phyloP scores from a whole-genome alignment of 768 basidiomycete species.

The button mushroom (Agaricus bisporus) region DNA sequence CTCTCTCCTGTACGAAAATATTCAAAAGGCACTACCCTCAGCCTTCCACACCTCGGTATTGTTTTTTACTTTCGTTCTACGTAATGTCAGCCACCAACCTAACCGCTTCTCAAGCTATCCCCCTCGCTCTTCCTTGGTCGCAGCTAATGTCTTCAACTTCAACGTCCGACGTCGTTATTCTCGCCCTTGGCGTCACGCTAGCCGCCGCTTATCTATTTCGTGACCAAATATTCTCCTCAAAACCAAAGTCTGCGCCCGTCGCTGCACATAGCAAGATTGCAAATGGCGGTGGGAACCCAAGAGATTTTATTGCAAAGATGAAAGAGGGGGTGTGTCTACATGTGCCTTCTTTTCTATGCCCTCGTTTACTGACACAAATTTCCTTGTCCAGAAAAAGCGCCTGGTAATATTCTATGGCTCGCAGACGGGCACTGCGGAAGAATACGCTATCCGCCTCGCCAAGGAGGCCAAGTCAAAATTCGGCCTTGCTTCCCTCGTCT shows the following conservation, averaged over 20 bases:
- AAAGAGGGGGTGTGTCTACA: slow-evolving; percentile 70
- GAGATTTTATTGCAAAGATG: slow-evolving; percentile 94
- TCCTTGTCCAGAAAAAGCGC: slow-evolving; percentile 76
- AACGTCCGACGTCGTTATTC: slow-evolving; percentile 66
- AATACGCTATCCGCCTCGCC: slow-evolving; percentile 94
- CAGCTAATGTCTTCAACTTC: slow-evolving; percentile 51
- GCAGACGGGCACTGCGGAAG: slow-evolving; percentile 97
- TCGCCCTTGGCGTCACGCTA: slow-evolving; percentile 67
- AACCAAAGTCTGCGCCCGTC: slow-evolving; percentile 49
- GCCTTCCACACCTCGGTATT: slow-evolving; percentile 11
- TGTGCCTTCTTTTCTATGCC: slow-evolving; percentile 4
- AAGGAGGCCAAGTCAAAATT: slow-evolving; percentile 98
- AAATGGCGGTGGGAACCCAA: slow-evolving; percentile 79
- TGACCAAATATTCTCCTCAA: slow-evolving; percentile 70
- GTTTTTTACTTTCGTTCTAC: slow-evolving; percentile 15
- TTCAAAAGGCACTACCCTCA: slow-evolving; percentile 11
- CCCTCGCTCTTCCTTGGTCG: slow-evolving; percentile 23
- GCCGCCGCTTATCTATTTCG: slow-evolving; percentile 80
- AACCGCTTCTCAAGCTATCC: slow-evolving; percentile 34
- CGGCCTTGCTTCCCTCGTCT: slow-evolving; percentile 91
- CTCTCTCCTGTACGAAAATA: slow-evolving; percentile 8
- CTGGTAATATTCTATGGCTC: slow-evolving; percentile 97
- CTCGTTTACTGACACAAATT: slow-evolving; percentile 4
- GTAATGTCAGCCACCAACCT: slow-evolving; percentile 29
- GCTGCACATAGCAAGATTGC: slow-evolving; percentile 34